Base-by-base conservation (phyloP, 208 protist genomes). In the Wallacemonas collosoma region DNA sequence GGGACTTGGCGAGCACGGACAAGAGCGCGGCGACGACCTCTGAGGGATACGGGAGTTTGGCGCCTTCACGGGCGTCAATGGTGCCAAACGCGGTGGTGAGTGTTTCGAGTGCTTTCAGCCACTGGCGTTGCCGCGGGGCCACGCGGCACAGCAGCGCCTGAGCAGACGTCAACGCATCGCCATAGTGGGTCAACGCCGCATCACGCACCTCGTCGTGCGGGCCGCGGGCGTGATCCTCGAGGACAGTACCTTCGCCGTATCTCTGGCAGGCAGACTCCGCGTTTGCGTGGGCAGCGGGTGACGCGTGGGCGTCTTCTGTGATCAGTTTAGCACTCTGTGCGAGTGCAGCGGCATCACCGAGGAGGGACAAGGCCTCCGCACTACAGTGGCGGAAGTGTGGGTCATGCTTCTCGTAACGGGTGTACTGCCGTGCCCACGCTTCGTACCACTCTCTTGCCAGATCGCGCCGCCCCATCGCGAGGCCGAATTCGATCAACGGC, bases 361-460 rank as follows among this genome's bases (percentile, higher is more conserved):
- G 68, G 7, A 73, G 45, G 1, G 86, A 78, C 5, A 90, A 72
- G 9, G 87, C 90, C 40, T 79, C 48, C 26, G 89, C 77, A 47
- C 89, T 83, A 26, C 77, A 63, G 12, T 73, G 69, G 1, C 53
- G 63, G 71, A 81, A 91, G 35, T 55, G 5, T 8, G 70, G 26
- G 8, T 72, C 63, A 14, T 75, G 66, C 68, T 77, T 73, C 40
- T 82, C 80, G 1, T 39, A 17, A 5, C 63, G 1, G 3, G 68
- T 50, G 72, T 82, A 85, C 60, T 79, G 62, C 0, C 79, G 43
- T 4, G 51, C 60, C 86, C 87, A 95, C 4, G 55, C 57, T 11
- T 71, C 65, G 3, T 85, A 73, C 88, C 85, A 93, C 67, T 72
- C 56, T 8, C 81, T 82, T 2, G 85, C 90, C 35, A 84, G 17